phyloP scores from a whole-genome alignment of 2,329 filamentous ascomycete genomes.

The Byssoonygena ceratinophila region DNA sequence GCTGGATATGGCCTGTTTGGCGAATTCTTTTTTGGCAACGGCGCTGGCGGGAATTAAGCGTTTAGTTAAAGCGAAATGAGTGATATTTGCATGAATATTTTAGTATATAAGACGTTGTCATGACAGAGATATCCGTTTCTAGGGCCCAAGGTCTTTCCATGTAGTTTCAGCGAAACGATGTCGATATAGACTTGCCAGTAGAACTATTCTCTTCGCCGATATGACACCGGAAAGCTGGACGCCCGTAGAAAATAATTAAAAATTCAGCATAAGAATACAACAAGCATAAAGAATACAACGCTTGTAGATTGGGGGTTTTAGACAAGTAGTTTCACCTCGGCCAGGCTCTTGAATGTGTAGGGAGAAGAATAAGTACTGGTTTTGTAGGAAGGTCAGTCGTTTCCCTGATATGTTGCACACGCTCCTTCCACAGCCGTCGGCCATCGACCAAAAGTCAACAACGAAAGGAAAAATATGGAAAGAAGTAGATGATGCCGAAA shows the following conservation, averaged over 20 bases:
- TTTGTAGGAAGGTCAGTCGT: too few species aligned
- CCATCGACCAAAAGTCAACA: neutral
- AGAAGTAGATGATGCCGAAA: neutral
- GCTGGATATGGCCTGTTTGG: constrained; percentile 43
- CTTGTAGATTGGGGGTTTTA: too few species aligned
- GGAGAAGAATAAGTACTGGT: too few species aligned
- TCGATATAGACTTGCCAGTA: neutral
- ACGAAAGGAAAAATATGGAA: neutral
- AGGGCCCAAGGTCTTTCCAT: neutral
- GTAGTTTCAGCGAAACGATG: neutral
- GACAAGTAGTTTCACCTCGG: too few species aligned
- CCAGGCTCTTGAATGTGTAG: too few species aligned
- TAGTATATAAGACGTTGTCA: neutral
- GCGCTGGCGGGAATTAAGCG: neutral
- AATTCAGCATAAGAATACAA: too few species aligned
- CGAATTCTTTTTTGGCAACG: constrained; percentile 46
- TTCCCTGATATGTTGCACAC: neutral
- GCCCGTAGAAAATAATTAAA: too few species aligned
- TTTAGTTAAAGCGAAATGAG: neutral
- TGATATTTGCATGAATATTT: neutral
- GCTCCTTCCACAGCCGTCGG: neutral
- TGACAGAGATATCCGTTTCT: neutral
- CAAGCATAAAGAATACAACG: too few species aligned
- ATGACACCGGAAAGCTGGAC: neutral
- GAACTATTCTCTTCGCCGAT: neutral